These are phyloP conservation scores for Potentilla sterilis DNA, from an alignment of 306 rosid genomes.

Conservation along the genomic window DNA sequence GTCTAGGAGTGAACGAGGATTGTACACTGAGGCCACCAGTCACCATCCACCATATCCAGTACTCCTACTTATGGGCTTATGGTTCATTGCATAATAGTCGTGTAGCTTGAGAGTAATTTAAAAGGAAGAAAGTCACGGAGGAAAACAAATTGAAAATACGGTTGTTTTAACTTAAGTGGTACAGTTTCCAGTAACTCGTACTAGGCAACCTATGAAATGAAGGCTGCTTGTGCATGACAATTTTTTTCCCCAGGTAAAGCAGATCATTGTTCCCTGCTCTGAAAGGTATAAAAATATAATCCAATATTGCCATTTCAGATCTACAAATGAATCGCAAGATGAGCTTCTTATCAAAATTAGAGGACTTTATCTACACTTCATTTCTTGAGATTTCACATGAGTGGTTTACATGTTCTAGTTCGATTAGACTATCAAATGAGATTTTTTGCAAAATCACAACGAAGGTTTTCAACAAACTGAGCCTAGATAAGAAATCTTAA, in stretches of 20 bases:
- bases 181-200: background rate
- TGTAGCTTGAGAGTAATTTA: background rate
- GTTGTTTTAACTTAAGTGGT: background rate
- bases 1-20: background rate
- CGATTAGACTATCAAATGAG: background rate
- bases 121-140: background rate
- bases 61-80: background rate
- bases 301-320: no score
- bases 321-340: background rate
- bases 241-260: no score
- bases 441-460: background rate
- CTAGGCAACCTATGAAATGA: background rate
- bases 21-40: background rate
- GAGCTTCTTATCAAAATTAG: background rate
- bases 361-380: slow-evolving; percentile 1
- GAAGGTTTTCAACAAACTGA: background rate
- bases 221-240: background rate
- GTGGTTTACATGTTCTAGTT: background rate
- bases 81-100: background rate
- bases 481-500: background rate
- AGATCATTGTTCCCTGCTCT: background rate
- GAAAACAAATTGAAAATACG: background rate
- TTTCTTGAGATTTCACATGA: background rate
- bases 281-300: background rate
- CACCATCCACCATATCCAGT: background rate